Evolutionary conservation across 768 basidiomycete species (phyloP), one percentile per base, ranked within the genome.

Genomic region (Amanita brunnescens): DNA sequence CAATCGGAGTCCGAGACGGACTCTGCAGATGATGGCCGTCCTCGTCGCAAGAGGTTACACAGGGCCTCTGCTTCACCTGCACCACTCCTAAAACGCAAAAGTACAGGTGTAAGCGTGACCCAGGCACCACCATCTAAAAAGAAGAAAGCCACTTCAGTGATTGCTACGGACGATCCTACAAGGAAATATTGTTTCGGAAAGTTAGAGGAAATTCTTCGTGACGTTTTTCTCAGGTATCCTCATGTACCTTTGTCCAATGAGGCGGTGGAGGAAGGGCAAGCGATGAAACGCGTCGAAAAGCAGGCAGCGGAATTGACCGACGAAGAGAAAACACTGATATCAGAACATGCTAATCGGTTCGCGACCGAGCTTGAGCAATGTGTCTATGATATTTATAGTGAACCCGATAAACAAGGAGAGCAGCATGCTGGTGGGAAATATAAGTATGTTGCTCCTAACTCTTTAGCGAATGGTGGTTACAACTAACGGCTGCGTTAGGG

Each of bases 141-240:
- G 59, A 77, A 71, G 57, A 72, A 73, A 26, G 67, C 71, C 26
- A 20, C 42, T 10, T 44, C 42, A 20, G 41, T 51, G 6, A 35
- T 60, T n/a, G 66, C 72, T 0, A 64, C 69, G 5, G 83, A 83
- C n/a, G 89, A 92, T 59, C 80, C 86, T 7, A 75, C 79, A 0
- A 75, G 90, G 55, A 89, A 83, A 62, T 91, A 90, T 57, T 92
- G 90, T 64, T 70, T 87, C 44, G 76, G 77, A 12, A 90, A 90
- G 65, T 67, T 91, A 58, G 77, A 81, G 58, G 84, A 86, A 43
- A 68, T 90, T 54, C 79, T 91, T 64, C 70, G 70, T 54, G 76
- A 81, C 24, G 79, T 91, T 18, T 91, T 87, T 64, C 58, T 80
- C 56, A 75, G 79, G 54, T 87, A 90, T 67, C 85, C 86, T 18